These are phyloP conservation scores for Hyphopichia pseudoburtonii DNA, from an alignment of 1,139 yeast genomes.

Conservation along the genomic window DNA sequence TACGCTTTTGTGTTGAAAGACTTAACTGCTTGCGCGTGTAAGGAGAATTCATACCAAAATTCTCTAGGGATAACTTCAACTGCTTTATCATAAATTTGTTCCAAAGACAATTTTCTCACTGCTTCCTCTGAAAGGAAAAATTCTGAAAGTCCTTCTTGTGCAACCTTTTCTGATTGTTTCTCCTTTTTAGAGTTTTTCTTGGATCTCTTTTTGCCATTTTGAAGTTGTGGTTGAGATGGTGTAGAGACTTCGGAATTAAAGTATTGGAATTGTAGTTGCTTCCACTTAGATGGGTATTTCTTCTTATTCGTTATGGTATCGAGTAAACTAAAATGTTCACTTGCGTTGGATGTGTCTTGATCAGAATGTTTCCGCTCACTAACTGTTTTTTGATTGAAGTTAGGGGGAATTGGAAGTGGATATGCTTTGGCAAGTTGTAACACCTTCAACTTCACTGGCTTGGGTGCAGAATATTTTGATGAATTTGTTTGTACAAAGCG, in stretches of 20 bases:
- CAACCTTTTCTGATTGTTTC: conserved; percentile 7
- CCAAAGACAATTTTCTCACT: conserved; percentile 50
- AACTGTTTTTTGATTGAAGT: conserved; percentile 29
- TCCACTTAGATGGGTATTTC: conserved; percentile 59
- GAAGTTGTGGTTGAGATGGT: background rate
- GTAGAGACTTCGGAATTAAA: conserved; percentile 27
- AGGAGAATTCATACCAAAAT: conserved; percentile 62
- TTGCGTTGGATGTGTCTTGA: conserved; percentile 23
- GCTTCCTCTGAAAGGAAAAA: conserved; percentile 49
- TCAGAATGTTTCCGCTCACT: conserved; percentile 7
- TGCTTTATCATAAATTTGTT: conserved; percentile 67
- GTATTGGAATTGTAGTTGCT: conserved; percentile 53
- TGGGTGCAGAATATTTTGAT: conserved; percentile 43
- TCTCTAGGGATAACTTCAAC: conserved; percentile 58
- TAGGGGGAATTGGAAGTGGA: conserved; percentile 52
- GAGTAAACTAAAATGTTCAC: conserved; percentile 53
- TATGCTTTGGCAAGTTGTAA: conserved; percentile 53
- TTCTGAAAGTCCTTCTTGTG: conserved; percentile 44
- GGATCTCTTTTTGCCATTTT: conserved; percentile 3
- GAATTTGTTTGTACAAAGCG: conserved; percentile 48
- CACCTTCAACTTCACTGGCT: conserved; percentile 43
- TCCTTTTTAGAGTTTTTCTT: conserved; percentile 9
- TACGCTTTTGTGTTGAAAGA: conserved; percentile 62
- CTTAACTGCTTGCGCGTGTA: conserved; percentile 66
- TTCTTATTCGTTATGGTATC: conserved; percentile 52